A percentile compares a stretch with the other conserved stretches of the same genome.
Conservation (phyloP, 2,329 filamentous ascomycete genomes). For the Talaromyces sp. region DNA sequence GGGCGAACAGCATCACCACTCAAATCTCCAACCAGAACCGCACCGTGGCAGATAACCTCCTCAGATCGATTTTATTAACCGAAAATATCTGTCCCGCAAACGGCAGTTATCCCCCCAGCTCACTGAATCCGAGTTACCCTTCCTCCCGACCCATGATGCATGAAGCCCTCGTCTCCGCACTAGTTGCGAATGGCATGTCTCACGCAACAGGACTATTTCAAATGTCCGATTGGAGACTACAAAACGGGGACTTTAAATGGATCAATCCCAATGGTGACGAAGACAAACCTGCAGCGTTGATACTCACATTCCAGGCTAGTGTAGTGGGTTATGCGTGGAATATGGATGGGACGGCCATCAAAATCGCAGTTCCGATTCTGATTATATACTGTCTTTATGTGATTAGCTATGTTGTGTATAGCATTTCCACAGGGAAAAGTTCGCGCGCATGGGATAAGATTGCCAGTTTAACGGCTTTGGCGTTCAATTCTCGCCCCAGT, state of each 20-base stretch:
- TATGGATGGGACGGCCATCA: constrained; percentile 15
- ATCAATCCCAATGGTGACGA: background rate
- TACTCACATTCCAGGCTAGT: background rate
- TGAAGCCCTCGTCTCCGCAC: constrained; percentile 13
- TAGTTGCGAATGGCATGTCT: constrained; percentile 13
- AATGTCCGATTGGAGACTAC: background rate
- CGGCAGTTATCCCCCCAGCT: background rate
- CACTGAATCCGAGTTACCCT: background rate
- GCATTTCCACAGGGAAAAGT: background rate
- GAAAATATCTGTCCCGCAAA: constrained; percentile 12
- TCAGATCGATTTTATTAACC: constrained; percentile 8
- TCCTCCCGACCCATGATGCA: constrained; percentile 13
- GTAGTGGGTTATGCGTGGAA: constrained; percentile 16
- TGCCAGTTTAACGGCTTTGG: constrained; percentile 14
- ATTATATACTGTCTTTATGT: constrained; percentile 12
- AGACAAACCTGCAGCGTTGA: background rate
- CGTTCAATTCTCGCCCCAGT: constrained; percentile 17
- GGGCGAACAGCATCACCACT: constrained; percentile 15
- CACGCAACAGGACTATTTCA: background rate
- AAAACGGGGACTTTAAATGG: background rate
- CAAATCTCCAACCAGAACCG: constrained; percentile 7
- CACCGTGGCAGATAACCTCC: constrained; percentile 15
- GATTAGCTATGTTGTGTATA: constrained; percentile 4
- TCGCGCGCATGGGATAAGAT: constrained; percentile 15
- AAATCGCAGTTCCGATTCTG: constrained; percentile 14